Base-by-base conservation (phyloP, 2,329 filamentous ascomycete species). In the Gnomoniopsis smithogilvyi region DNA sequence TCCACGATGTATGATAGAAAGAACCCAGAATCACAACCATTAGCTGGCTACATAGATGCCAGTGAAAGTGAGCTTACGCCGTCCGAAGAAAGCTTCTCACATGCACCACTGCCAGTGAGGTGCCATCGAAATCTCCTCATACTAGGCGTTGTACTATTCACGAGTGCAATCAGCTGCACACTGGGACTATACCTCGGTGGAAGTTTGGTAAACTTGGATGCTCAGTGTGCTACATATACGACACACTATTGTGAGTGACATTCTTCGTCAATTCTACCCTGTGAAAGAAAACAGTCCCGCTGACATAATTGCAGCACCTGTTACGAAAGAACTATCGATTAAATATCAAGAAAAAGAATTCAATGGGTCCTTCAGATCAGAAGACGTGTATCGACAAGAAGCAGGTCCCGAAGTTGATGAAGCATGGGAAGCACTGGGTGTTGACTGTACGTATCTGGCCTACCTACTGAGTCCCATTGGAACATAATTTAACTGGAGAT, bases 351-450 rank as follows among this genome's bases (percentile, higher is more conserved):
- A 61, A 15, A 68, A 76, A 51, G 63, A 64, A 1, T 87, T 85
- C 68, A 84, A 87, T 61, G 85, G 84, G 0, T 80, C 80, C 0
- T 82, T 88, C 19, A 65, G 85, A 57, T 71, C 82, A 1, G 78
- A 84, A 63, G 80, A 80, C 24, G 69, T 81, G 17, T 88, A 81
- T 64, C 78, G 84, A 2, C 73, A 77, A 58, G 67, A 73, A 14
- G 80, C 75, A 1, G 74, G 79, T 0, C 77, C 80, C 0, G 80
- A 82, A 53, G 82, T 85, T 0, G 85, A 87, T 60, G 76, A 75
- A 2, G 84, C 83, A 0, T 88, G 85, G 84, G 76, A 72, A 15
- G 70, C 67, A 8, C 61, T 74, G 0, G 72, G 71, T 0, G 66
- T 74, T 4, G 75, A 82, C 17, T 84, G 80, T 83, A 61, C 62